Percentiles rank a stretch among this genome's conserved stretches.
These are phyloP conservation scores for Aspergillus glaucus DNA, from an alignment of 2,329 filamentous ascomycete species.

Conservation along the genomic window DNA sequence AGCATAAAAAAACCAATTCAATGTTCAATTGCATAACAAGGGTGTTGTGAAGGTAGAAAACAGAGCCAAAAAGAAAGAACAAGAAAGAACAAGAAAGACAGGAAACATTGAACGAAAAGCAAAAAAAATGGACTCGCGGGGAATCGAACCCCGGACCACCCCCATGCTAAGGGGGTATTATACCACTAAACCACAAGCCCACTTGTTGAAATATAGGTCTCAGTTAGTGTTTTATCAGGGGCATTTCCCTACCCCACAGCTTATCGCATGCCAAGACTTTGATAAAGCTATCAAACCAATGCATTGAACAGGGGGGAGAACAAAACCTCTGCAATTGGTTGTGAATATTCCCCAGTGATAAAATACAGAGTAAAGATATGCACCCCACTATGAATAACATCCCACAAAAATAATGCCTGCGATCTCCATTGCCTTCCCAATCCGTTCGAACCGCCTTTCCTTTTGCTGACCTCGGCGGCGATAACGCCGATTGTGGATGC, in stretches of 20 bases:
- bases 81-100: background rate
- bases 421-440: background rate
- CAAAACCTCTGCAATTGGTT: background rate
- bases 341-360: background rate
- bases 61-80: background rate
- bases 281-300: background rate
- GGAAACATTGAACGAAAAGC: no score
- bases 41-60: background rate
- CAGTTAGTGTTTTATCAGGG: background rate
- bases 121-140: conserved; percentile 39
- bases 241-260: background rate
- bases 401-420: background rate
- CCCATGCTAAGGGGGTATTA: conserved; percentile 45
- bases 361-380: background rate
- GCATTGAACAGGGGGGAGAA: background rate
- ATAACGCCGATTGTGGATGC: background rate
- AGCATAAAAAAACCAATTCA: no score
- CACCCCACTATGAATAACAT: background rate
- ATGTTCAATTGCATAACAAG: no score
- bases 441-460: background rate
- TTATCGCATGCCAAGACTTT: background rate
- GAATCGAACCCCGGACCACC: conserved; percentile 46
- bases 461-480: background rate
- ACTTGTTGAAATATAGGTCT: background rate
- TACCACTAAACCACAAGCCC: conserved; percentile 43